Conservation (phyloP, 805 yeast species). For the Candida peoriensis region DNA sequence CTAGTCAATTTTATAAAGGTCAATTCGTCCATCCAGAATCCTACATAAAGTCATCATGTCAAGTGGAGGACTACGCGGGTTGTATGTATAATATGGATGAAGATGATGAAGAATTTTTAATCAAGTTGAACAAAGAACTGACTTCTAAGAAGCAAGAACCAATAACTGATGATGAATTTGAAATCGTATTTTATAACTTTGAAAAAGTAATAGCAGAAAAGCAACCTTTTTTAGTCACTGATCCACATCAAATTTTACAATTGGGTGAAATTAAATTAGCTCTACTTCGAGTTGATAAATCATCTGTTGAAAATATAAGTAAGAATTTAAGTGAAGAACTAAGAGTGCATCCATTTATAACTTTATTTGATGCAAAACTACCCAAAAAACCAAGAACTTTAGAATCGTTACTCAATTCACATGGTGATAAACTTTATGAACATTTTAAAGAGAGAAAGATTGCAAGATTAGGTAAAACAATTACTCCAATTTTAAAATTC, state of each 20-base stretch:
- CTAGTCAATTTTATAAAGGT: slow-evolving; percentile 62
- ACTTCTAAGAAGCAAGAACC: slow-evolving; percentile 14
- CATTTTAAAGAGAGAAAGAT: slow-evolving; percentile 81
- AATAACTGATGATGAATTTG: slow-evolving; percentile 83
- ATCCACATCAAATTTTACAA: slow-evolving; percentile 68
- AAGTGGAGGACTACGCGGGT: slow-evolving; percentile 93
- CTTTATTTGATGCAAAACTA: slow-evolving; percentile 44
- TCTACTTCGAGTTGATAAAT: slow-evolving; percentile 37
- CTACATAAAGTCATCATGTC: slow-evolving; percentile 85
- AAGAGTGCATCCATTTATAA: slow-evolving; percentile 48
- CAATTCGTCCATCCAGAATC: slow-evolving; percentile 66
- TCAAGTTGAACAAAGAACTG: slow-evolving; percentile 32
- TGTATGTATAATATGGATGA: slow-evolving; percentile 89
- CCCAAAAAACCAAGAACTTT: slow-evolving; percentile 40
- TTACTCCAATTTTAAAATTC: slow-evolving; percentile 72
- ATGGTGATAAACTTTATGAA: slow-evolving; percentile 65
- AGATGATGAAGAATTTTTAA: slow-evolving; percentile 66
- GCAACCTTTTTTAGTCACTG: slow-evolving; percentile 86
- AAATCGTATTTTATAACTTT: slow-evolving; percentile 63
- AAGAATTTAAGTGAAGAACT: slow-evolving; percentile 52
- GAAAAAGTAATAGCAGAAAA: slow-evolving; percentile 72
- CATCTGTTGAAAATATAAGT: slow-evolving; percentile 54
- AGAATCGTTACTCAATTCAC: slow-evolving; percentile 42
- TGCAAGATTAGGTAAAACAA: slow-evolving; percentile 59
- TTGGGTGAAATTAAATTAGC: slow-evolving; percentile 63